These are phyloP conservation scores for Pelargonium australe DNA, from an alignment of 441 rosid species.

Conservation along the genomic window DNA sequence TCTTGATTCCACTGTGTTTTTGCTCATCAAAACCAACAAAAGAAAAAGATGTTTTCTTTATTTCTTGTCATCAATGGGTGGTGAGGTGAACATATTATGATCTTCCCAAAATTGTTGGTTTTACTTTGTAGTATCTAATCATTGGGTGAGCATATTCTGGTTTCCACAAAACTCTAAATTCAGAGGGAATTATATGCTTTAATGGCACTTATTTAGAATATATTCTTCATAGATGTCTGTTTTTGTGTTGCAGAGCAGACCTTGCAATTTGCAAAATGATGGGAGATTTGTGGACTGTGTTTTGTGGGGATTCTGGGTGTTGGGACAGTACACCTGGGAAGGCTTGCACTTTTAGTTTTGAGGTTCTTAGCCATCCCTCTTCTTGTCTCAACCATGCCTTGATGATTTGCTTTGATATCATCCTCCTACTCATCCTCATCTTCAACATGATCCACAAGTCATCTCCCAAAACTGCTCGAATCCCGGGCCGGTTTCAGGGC, in stretches of 20 bases:
- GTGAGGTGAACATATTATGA: not conserved
- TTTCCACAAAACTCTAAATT: no score
- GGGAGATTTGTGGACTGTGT: conserved; percentile 41
- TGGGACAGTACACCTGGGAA: conserved; percentile 18
- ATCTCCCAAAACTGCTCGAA: conserved; percentile 23
- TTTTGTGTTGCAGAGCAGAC: not conserved
- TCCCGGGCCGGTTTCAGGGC: conserved; percentile 29
- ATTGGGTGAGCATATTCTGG: no score
- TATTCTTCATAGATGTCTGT: not conserved
- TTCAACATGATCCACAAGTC: conserved; percentile 43
- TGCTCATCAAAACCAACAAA: not conserved
- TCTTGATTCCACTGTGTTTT: not conserved
- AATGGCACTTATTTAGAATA: not conserved
- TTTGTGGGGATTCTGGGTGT: conserved; percentile 50
- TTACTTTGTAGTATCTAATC: not conserved
- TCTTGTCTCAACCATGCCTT: conserved; percentile 47
- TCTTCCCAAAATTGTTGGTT: not conserved
- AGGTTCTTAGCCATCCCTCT: conserved; percentile 29
- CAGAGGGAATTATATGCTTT: not conserved
- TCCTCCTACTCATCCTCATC: conserved; percentile 44
- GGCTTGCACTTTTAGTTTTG: conserved; percentile 21
- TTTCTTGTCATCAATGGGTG: not conserved
- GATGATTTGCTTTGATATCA: conserved; percentile 45
- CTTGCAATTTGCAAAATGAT: conserved; percentile 16
- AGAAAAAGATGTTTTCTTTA: not conserved